Percentiles rank a stretch among this genome's conserved stretches.
Conservation (phyloP, 495 filamentous ascomycete genomes). For the Neurospora sp. region DNA sequence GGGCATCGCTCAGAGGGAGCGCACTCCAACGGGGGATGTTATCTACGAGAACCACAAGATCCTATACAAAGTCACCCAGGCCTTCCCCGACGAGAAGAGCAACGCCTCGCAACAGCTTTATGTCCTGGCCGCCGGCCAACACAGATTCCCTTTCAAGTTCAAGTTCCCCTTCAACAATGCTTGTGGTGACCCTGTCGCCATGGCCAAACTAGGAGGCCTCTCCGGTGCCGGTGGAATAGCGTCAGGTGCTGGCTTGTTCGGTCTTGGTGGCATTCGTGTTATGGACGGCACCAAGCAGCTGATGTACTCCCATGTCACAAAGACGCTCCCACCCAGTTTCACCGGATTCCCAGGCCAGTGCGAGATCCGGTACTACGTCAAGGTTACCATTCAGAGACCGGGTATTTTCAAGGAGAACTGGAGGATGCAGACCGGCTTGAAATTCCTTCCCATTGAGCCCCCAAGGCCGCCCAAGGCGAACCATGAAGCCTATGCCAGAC, state of each 20-base stretch:
- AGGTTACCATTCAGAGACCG: constrained; percentile 76
- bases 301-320: constrained; percentile 61
- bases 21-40: constrained; percentile 23
- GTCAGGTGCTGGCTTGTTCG: constrained; percentile 23
- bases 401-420: constrained; percentile 81
- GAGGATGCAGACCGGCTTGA: constrained; percentile 50
- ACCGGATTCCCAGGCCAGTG: constrained; percentile 71
- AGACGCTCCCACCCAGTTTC: constrained; percentile 79
- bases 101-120: constrained; percentile 51
- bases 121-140: constrained; percentile 62
- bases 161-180: constrained; percentile 91
- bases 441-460: constrained; percentile 88
- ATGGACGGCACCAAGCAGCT: constrained; percentile 43
- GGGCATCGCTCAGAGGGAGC: constrained; percentile 17
- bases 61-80: constrained; percentile 66
- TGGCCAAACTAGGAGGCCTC: constrained; percentile 34
- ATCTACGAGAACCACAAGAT: constrained; percentile 48
- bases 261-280: constrained; percentile 33
- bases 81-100: constrained; percentile 54
- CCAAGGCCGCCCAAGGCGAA: constrained; percentile 55
- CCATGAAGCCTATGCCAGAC: constrained; percentile 74
- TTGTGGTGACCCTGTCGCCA: constrained; percentile 48
- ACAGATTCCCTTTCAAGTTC: constrained; percentile 87
- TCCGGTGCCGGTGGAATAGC: constrained; percentile 26
- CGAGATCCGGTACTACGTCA: constrained; percentile 87